Base-by-base conservation (phyloP, 2,329 filamentous ascomycete genomes). In the Xylaria polymorpha region DNA sequence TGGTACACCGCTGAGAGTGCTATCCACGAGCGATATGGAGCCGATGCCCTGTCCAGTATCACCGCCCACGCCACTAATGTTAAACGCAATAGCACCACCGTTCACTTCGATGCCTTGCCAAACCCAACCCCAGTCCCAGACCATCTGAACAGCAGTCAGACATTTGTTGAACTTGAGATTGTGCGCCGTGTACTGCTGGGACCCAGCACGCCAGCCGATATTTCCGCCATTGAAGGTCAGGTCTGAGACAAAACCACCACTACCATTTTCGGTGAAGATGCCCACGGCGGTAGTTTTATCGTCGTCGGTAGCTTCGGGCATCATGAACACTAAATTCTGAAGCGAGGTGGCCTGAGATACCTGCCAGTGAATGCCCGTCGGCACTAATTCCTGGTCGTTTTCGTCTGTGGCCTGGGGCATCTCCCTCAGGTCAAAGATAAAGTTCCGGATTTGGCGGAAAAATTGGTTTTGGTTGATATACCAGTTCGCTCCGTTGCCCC, bases 281-380 rank as follows among this genome's bases (percentile, higher is more conserved):
- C 88, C 88, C 69, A 91, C 88, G 61, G 86, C 76, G 1, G 61
- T 66, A 9, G 57, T 48, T 9, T 35, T 39, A 86, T 70, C 75
- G 6, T 18, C n/a, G 18, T 25, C 7, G 10, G 35, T 35, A n/a
- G 3, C 10, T 6, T 12, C 14, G 1, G 76, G 83, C 86, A 46
- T 85, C 84, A 79, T 80, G 77, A 91, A 90, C 29, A 85, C 81
- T 56, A 90, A 82, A 79, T 91, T 90, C 75, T 90, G 87, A 5
- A 91, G 81, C 57, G 66, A 84, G 76, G 73, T 87, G 7, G 87
- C 87, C 75, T 89, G 87, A 18, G 84, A 84, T 20, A 89, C 86
- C 73, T 89, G 87, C 87, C 87, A 89, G 75, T 89, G 87, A 64
- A 90, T 87, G 73, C 87, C 86, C 18, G 86, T 83, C 1, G 80